Evolutionary conservation across 108 stramenopile species (phyloP), one percentile per base, ranked within the genome.

Genomic region (Hondaea fermentalgiana): DNA sequence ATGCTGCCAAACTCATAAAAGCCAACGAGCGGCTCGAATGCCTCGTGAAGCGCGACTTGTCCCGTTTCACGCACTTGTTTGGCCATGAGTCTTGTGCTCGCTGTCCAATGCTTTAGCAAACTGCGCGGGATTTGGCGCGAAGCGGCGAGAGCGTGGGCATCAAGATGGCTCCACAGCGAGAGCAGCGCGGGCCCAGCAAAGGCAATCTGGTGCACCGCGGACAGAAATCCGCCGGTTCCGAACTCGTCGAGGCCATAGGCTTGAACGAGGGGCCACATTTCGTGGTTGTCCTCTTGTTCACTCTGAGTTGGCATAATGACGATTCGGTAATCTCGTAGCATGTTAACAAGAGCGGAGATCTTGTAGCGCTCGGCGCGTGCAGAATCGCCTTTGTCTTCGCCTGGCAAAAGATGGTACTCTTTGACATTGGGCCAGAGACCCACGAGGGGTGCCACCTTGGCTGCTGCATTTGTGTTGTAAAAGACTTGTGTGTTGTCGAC

Each of bases 231-330:
- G 2, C 76, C 76, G n/a, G 17, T 83, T 6, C 14, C n/a, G 51
- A 83, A 83, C 49, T 83, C 76, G 51, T 83, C 76, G n/a, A 83
- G 51, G n/a, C 76, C 76, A 45, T 53, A 83, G 19, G 76, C 76
- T 35, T 83, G 76, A 17, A 83, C 51, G 10, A 83, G 51, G 19
- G 76, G 76, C 45, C 45, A 83, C 25, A 21, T 12, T 35, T 83
- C 76, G 28, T 83, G 76, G 28, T 83, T 83, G 23, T 83, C 76
- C 12, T 47, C 51, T 83, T 53, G n/a, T 3, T 21, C 76, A 23
- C 23, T 25, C n/a, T 23, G 12, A 6, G 76, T 83, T 12, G 76
- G 76, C 45, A 83, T n/a, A 23, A 83, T 12, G 23, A 83, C 76
- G 76, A 16, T 53, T 12, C 28, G n/a, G 51, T 23, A 23, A 12